Evolutionary conservation across 2,329 filamentous ascomycete genomes (phyloP).

Genomic region (Emergomyces orientalis): DNA sequence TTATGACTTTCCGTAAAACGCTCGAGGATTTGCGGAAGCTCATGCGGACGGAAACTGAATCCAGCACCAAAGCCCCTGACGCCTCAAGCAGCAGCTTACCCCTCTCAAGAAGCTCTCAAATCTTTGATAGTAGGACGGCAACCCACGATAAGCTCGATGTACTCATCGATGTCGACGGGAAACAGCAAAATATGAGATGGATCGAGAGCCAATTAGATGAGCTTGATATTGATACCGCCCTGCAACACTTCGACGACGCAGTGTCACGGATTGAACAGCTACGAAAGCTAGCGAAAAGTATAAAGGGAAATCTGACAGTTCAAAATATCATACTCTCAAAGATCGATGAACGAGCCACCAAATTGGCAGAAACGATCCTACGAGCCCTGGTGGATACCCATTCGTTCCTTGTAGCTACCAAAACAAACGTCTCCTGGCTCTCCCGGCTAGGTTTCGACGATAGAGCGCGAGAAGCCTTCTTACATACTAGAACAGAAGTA

Average conservation of each 20-base stretch:
- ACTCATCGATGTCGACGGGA: constrained; percentile 90
- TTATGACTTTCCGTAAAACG: constrained; percentile 85
- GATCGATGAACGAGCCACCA: constrained; percentile 72
- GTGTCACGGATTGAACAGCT: constrained; percentile 79
- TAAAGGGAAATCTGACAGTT: constrained; percentile 77
- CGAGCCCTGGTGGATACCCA: constrained; percentile 70
- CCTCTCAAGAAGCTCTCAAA: constrained; percentile 55
- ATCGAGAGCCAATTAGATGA: constrained; percentile 93
- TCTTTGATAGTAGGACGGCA: constrained; percentile 67
- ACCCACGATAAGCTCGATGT: constrained; percentile 64
- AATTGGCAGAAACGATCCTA: constrained; percentile 65
- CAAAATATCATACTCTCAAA: constrained; percentile 91
- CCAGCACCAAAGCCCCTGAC: constrained; percentile 73
- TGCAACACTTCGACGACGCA: constrained; percentile 78
- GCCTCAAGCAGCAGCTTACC: constrained; percentile 70
- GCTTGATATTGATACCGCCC: constrained; percentile 87
- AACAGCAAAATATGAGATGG: constrained; percentile 92
- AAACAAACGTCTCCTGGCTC: constrained; percentile 74
- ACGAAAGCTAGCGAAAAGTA: constrained; percentile 63
- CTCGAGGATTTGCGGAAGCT: constrained; percentile 84
- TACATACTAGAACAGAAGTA: constrained; percentile 65
- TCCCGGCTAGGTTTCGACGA: constrained; percentile 83
- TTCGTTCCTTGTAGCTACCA: constrained; percentile 66
- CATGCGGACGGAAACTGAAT: constrained; percentile 76
- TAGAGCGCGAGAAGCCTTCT: constrained; percentile 74